These are phyloP conservation scores for Stropharia rugosoannulata DNA, from an alignment of 768 basidiomycete species.

Conservation along the genomic window DNA sequence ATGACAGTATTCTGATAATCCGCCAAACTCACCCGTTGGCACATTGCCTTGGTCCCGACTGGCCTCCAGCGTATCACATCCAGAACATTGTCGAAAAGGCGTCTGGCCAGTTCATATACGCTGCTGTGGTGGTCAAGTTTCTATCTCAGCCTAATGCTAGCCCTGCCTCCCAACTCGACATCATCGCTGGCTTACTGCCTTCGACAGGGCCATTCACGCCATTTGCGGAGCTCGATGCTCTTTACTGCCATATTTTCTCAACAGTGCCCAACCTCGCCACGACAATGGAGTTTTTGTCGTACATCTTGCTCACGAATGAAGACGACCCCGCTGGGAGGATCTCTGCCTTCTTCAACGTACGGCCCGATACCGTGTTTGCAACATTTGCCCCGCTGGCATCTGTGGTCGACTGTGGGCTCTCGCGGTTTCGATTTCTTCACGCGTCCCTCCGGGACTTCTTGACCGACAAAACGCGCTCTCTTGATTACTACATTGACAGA, in stretches of 20 bases:
- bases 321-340: neutral
- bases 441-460: neutral
- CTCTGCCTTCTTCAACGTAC: neutral
- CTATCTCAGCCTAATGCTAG: neutral
- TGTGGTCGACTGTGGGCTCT: neutral
- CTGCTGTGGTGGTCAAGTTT: neutral
- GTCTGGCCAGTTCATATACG: slow-evolving; percentile 6
- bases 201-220: neutral
- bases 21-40: neutral
- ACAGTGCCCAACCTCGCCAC: neutral
- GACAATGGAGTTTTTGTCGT: neutral
- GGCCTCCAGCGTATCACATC: neutral
- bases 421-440: neutral
- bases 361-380: neutral
- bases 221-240: neutral
- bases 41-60: neutral
- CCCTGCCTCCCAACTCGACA: neutral
- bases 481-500: neutral
- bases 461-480: neutral
- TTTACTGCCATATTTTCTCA: too few species aligned
- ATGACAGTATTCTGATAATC: neutral
- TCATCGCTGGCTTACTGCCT: neutral
- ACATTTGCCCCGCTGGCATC: neutral
- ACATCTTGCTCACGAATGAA: neutral
- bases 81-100: slow-evolving; percentile 1